Conservation (phyloP, 352 stramenopile genomes). For the Phytophthora litchii region DNA sequence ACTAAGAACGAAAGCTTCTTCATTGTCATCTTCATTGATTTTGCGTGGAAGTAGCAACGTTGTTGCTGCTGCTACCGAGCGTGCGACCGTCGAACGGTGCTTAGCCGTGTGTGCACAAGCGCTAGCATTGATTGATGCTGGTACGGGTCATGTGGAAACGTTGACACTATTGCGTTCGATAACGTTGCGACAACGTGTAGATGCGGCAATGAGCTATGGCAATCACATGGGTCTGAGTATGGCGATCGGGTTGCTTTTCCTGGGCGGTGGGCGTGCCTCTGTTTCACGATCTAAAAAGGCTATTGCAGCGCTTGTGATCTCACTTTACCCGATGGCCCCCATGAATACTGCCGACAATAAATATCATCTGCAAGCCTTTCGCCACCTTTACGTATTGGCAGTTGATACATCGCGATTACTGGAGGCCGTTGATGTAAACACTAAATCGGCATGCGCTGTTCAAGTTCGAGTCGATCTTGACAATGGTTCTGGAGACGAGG, state of each 20-base stretch:
- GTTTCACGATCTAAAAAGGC: conserved; percentile 89
- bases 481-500: conserved; percentile 2
- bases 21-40: conserved; percentile 37
- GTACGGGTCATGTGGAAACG: conserved; percentile 94
- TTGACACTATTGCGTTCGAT: conserved; percentile 92
- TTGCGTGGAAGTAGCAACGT: conserved; percentile 45
- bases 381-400: conserved; percentile 92
- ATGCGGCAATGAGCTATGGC: conserved; percentile 92
- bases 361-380: conserved; percentile 85
- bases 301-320: conserved; percentile 94
- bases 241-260: conserved; percentile 96
- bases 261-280: conserved; percentile 94
- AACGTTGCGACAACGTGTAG: conserved; percentile 78
- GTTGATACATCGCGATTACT: conserved; percentile 75
- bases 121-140: conserved; percentile 95
- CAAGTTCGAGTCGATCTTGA: conserved; percentile 52
- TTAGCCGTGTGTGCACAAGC: conserved; percentile 91
- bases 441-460: conserved; percentile 50
- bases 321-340: conserved; percentile 95
- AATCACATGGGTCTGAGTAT: conserved; percentile 95
- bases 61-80: conserved; percentile 70
- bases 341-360: conserved; percentile 95
- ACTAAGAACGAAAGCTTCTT: conserved; percentile 52
- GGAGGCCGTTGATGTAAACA: conserved; percentile 80
- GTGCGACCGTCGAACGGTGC: conserved; percentile 93